Percentiles rank a stretch among this genome's conserved stretches.
phyloP scores from a whole-genome alignment of 495 filamentous ascomycete species.

The Podospora pseudopauciseta region DNA sequence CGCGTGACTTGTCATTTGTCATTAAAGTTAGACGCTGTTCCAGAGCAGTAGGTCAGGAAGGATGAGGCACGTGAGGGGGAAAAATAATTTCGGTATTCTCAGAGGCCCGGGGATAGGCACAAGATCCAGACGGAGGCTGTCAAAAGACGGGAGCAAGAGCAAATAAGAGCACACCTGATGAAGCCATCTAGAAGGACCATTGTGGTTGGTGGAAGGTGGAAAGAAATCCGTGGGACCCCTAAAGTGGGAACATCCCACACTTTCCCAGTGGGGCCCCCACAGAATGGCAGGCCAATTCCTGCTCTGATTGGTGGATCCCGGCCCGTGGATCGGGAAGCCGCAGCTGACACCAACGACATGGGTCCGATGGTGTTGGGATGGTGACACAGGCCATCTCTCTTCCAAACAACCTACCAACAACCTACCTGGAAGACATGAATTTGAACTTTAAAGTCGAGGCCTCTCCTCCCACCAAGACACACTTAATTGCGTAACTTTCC shows the following conservation, averaged over 20 bases:
- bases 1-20: conserved; percentile 2
- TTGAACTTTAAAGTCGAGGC: neutral
- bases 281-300: neutral
- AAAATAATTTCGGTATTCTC: too few species aligned
- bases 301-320: conserved; percentile 14
- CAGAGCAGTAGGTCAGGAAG: too few species aligned
- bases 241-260: neutral
- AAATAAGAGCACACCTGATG: neutral
- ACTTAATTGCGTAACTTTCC: neutral
- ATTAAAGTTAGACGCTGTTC: neutral
- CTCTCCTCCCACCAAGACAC: neutral
- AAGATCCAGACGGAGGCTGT: too few species aligned
- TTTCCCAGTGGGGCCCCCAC: neutral
- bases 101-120: too few species aligned
- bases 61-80: too few species aligned
- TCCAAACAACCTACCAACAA: neutral
- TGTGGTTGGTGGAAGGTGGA: neutral
- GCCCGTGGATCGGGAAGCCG: conserved; percentile 11
- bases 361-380: conserved; percentile 1
- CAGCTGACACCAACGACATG: conserved; percentile 9
- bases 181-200: neutral
- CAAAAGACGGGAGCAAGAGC: neutral
- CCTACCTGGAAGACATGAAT: too few species aligned
- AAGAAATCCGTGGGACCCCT: neutral
- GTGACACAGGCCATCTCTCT: conserved; percentile 2